Evolutionary conservation across 1,284 basidiomycete genomes (phyloP).

Genomic region (Malassezia caprae): DNA sequence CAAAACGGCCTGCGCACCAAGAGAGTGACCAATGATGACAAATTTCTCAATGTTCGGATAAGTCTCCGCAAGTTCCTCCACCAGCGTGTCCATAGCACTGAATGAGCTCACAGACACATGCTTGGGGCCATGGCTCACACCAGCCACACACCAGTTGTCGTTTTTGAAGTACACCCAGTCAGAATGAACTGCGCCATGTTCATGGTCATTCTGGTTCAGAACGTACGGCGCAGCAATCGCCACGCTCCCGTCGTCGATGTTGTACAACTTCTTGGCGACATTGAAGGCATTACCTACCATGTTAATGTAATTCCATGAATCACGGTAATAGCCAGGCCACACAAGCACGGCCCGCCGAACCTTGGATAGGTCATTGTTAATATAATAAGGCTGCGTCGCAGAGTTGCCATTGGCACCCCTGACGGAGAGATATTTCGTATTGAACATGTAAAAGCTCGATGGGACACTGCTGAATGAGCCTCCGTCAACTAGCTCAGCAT

Average conservation of each 20-base stretch:
- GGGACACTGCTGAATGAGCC: constrained; percentile 26
- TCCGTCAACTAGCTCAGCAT: constrained; percentile 50
- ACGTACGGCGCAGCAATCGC: constrained; percentile 31
- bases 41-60: constrained; percentile 36
- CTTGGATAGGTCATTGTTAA: constrained; percentile 22
- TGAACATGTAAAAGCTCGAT: constrained; percentile 21
- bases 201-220: constrained; percentile 29
- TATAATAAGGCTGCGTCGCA: constrained; percentile 29
- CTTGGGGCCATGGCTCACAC: constrained; percentile 18
- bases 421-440: constrained; percentile 25
- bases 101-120: constrained; percentile 21
- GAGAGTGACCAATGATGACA: constrained; percentile 39
- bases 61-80: constrained; percentile 27
- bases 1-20: constrained; percentile 34
- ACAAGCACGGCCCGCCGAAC: constrained; percentile 39
- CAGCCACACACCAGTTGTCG: constrained; percentile 31
- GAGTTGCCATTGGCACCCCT: neutral
- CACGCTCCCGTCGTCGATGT: constrained; percentile 24
- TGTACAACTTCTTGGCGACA: constrained; percentile 10
- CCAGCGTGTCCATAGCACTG: constrained; percentile 31
- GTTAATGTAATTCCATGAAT: constrained; percentile 41
- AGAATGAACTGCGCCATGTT: constrained; percentile 20
- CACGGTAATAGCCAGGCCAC: constrained; percentile 34
- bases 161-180: constrained; percentile 33
- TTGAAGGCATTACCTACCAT: constrained; percentile 27